Percentiles rank a stretch among this genome's conserved stretches.
Evolutionary conservation across 2,329 filamentous ascomycete species (phyloP).

Genomic region (Nemania sp.): DNA sequence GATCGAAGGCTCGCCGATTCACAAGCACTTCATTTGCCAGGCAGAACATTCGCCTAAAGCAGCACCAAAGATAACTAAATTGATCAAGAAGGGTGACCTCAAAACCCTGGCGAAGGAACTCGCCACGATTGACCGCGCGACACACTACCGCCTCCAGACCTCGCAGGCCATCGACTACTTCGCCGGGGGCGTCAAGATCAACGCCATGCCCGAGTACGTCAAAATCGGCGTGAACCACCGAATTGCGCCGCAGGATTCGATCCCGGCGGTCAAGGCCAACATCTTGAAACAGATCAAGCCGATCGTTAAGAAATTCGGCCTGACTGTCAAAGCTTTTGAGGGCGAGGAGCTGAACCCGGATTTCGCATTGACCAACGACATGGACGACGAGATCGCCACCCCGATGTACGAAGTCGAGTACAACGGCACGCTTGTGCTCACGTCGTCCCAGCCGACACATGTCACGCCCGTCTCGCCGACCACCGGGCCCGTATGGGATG

Average conservation of each 20-base stretch:
- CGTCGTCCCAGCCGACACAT: slow-evolving; percentile 40
- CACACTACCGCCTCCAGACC: slow-evolving; percentile 60
- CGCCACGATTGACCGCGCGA: slow-evolving; percentile 42
- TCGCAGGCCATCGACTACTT: slow-evolving; percentile 61
- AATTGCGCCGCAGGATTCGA: slow-evolving; percentile 58
- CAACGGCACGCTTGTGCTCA: slow-evolving; percentile 47
- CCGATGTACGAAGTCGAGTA: slow-evolving; percentile 47
- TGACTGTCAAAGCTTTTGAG: slow-evolving; percentile 54
- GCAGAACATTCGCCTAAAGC: slow-evolving; percentile 42
- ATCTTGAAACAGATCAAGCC: slow-evolving; percentile 51
- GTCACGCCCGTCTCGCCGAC: slow-evolving; percentile 46
- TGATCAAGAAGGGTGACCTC: slow-evolving; percentile 41
- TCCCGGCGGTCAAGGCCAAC: slow-evolving; percentile 50
- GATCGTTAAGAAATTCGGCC: slow-evolving; percentile 52
- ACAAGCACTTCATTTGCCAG: slow-evolving; percentile 44
- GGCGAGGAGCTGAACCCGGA: slow-evolving; percentile 42
- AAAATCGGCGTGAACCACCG: slow-evolving; percentile 60
- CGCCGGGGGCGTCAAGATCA: slow-evolving; percentile 60
- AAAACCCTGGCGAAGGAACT: slow-evolving; percentile 38
- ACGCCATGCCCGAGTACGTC: slow-evolving; percentile 61
- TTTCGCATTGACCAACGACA: slow-evolving; percentile 30
- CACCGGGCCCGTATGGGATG: slow-evolving; percentile 39
- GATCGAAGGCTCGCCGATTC: slow-evolving; percentile 41
- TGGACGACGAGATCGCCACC: slow-evolving; percentile 27
- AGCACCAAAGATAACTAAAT: slow-evolving; percentile 40